Evolutionary conservation across 2,329 filamentous ascomycete species (phyloP), one percentile per base, ranked within the genome.

Genomic region (Orbilia oligospora): DNA sequence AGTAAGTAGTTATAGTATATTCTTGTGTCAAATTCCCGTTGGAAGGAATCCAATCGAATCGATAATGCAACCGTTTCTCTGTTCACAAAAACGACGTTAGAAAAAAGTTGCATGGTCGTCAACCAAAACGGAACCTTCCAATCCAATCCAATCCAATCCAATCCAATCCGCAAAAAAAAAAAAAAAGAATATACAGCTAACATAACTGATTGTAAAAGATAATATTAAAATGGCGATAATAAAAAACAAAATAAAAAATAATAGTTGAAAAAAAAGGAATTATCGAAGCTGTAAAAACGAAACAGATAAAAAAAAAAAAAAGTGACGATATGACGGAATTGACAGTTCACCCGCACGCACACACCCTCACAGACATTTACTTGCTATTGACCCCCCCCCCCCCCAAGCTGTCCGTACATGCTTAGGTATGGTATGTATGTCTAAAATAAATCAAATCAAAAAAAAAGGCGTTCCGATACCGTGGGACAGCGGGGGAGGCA

Each of bases 391-490:
- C n/a, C n/a, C n/a, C n/a, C n/a, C n/a, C n/a, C n/a, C n/a, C 18
- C 55, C 30, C 36, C 30, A 61, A 58, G 30, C 53, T 55, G 51
- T n/a, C n/a, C n/a, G n/a, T n/a, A n/a, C n/a, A n/a, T n/a, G n/a
- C n/a, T n/a, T n/a, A n/a, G n/a, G n/a, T n/a, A n/a, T n/a, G n/a
- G 27, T 56, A 56, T 14, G 53, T 56, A 24, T 55, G 3, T 46
- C 12, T 10, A 38, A 4, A 44, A 44, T 44, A 18, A 44, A n/a
- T n/a, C n/a, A 44, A 44, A 44, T 18, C 10, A 24, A 20, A 49
- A 49, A 27, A 61, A 44, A 44, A 27, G 20, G 36, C 36, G 66
- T 77, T 71, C 66, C 66, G 66, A 66, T 66, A 77, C 73, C 49
- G 73, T 77, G 73, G 66, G 30, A 71, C 73, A 30, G 51, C 58